Evolutionary conservation across 148 eudicot species (phyloP), one percentile per base, ranked within the genome.

Genomic region (Arbutus unedo): DNA sequence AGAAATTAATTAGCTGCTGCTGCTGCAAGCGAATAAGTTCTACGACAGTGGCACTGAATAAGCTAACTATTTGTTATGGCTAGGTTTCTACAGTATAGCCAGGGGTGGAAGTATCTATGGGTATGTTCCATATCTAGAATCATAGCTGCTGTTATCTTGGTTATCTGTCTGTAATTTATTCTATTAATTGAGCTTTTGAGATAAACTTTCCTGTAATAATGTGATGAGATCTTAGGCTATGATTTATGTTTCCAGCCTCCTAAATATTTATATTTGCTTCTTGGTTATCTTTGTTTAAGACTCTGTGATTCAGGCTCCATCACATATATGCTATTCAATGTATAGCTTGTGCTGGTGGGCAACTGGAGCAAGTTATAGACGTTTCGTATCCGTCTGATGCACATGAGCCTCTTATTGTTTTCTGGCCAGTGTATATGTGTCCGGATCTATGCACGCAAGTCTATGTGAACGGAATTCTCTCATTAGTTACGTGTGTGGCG

Each of bases 1-100:
- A 85, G 99, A 96, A 66, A 73, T 94, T 91, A 88, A 82, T 31
- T 21, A 79, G 62, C 49, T 43, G 49, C 60, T 50, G 13, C 18
- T 66, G 71, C 11, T 66, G 43, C 71, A 66, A 68, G 41, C 8
- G 21, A 41, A 70, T 16, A 3, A 43, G 74, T 16, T 70, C 74
- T 70, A 38, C 74, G 41, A 5, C 49, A 15, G 49, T 43, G 15
- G 74, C 74, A 6, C 74, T 43, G 15, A 70, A 41, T 3, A 41
- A 41, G n/a, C 41, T 48, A 70, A 70, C 10, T n/a, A 31, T 66
- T 43, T 43, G 49, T 43, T 16, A 70, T 70, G 74, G 48, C 48
- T 6, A 6, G 21, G 48, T 70, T 70, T 16, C 47, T 21, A 41
- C 14, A n/a, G 41, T 70, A 43, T 70, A 2, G 21, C 74, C 38